Percentiles rank a stretch among this genome's conserved stretches.
These are phyloP conservation scores for Claviceps arundinis DNA, from an alignment of 2,329 filamentous ascomycete species.

Conservation along the genomic window DNA sequence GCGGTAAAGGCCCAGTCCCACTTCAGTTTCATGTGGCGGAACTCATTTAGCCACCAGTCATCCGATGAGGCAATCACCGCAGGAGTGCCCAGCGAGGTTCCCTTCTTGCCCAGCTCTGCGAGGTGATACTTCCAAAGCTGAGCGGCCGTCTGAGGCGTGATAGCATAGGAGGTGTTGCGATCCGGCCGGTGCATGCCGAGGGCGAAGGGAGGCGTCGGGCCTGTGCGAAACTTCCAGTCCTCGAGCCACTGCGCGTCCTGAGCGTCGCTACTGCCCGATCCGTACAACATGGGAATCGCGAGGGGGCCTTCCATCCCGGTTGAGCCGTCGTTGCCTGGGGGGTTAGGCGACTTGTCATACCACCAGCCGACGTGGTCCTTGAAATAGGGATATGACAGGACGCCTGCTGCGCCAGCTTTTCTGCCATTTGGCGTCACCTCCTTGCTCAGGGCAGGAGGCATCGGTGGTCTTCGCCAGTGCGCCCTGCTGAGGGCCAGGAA, in stretches of 20 bases:
- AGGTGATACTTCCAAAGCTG: neutral
- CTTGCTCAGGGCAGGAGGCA: neutral
- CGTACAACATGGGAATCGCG: neutral
- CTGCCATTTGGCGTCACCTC: neutral
- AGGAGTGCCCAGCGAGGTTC: neutral
- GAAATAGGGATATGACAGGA: neutral
- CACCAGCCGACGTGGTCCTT: neutral
- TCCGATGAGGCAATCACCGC: neutral
- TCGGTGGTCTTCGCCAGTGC: neutral
- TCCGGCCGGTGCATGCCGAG: neutral
- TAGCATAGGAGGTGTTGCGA: neutral
- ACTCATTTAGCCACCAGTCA: neutral
- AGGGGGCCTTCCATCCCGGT: neutral
- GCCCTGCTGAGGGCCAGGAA: neutral
- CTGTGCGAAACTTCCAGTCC: neutral
- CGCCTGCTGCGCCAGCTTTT: neutral
- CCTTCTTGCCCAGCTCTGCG: neutral
- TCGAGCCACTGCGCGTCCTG: too few species aligned
- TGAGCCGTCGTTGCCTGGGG: neutral
- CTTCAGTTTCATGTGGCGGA: neutral
- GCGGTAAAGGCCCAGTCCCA: neutral
- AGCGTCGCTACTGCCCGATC: too few species aligned
- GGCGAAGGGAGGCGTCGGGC: neutral
- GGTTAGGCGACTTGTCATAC: neutral
- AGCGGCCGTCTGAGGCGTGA: neutral